Conservation (phyloP, 208 protist genomes). For the Vickermania spadyakhi region DNA sequence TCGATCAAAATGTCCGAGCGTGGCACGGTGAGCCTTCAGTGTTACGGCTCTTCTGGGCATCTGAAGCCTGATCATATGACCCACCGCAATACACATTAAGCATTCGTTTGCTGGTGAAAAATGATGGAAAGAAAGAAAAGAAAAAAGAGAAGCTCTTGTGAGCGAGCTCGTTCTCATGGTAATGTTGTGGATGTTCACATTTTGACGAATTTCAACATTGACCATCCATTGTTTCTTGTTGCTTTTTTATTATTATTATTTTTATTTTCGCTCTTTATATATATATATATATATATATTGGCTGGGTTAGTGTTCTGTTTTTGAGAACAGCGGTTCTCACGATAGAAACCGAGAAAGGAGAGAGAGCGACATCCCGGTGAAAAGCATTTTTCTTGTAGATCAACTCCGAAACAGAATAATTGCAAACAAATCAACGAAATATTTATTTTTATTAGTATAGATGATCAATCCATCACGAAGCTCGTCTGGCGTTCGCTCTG, state of each 20-base stretch:
- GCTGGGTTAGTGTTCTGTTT: not conserved
- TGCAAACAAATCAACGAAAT: not conserved
- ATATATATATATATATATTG: not conserved
- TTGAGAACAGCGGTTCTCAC: not conserved
- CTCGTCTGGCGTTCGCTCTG: not conserved
- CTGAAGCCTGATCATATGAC: constrained; percentile 42
- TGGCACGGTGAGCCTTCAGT: constrained; percentile 34
- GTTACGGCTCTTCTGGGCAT: constrained; percentile 44
- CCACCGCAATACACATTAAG: constrained; percentile 35
- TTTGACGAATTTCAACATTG: not conserved
- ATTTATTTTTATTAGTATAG: constrained; percentile 1
- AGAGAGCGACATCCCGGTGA: too few species aligned
- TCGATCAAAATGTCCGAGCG: constrained; percentile 38
- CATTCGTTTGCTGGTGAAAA: not conserved
- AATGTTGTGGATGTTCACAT: not conserved
- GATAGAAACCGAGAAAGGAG: not conserved
- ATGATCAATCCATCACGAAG: not conserved
- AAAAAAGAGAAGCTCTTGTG: constrained; percentile 5
- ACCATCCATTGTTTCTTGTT: not conserved
- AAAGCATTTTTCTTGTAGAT: not conserved
- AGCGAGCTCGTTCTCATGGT: constrained; percentile 2
- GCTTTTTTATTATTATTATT: constrained; percentile 2
- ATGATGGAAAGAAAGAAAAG: not conserved
- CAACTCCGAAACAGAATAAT: not conserved
- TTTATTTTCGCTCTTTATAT: constrained; percentile 4